Evolutionary conservation across 441 rosid genomes (phyloP).

Genomic region (Brassica hybrid): DNA sequence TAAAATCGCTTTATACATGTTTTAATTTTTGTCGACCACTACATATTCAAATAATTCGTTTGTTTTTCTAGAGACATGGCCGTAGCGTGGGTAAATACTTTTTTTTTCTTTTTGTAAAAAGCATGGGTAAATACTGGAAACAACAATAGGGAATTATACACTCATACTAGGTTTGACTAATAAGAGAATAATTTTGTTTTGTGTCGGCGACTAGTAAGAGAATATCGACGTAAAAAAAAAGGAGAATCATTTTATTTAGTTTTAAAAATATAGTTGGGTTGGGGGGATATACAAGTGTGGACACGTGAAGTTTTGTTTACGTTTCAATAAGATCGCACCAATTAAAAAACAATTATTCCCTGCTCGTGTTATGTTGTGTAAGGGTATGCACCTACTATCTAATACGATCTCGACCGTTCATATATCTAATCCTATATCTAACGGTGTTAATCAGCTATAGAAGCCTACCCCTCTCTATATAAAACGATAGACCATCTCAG

Average conservation of each 20-base stretch:
- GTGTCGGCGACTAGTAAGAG: conserved; percentile 5
- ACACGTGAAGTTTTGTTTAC: conserved; percentile 30
- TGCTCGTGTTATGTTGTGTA: conserved; percentile 3
- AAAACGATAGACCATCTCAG: conserved; percentile 12
- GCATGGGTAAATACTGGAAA: conserved; percentile 19
- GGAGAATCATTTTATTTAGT: not conserved
- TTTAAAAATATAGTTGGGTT: not conserved
- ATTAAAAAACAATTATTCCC: conserved; percentile 1
- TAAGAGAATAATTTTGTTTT: not conserved
- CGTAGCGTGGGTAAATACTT: conserved; percentile 16
- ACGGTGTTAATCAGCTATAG: not conserved
- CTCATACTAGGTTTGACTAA: conserved; percentile 30
- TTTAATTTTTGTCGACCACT: conserved; percentile 1
- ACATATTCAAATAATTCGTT: not conserved
- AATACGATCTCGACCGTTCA: conserved; percentile 32
- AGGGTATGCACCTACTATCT: not conserved
- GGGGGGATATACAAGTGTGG: conserved; percentile 6
- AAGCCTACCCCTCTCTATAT: conserved; percentile 7
- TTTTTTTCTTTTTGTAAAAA: too few relatives aligned
- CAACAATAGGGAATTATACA: conserved; percentile 24
- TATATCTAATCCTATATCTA: not conserved
- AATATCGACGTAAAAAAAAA: conserved; percentile 6
- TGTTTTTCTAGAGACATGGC: conserved; percentile 7
- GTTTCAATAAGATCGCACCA: not conserved
- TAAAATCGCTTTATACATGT: not conserved